Percentiles rank a stretch among this genome's conserved stretches.
Evolutionary conservation across 768 basidiomycete species (phyloP).

Genomic region (Xanthoconium purpureum): DNA sequence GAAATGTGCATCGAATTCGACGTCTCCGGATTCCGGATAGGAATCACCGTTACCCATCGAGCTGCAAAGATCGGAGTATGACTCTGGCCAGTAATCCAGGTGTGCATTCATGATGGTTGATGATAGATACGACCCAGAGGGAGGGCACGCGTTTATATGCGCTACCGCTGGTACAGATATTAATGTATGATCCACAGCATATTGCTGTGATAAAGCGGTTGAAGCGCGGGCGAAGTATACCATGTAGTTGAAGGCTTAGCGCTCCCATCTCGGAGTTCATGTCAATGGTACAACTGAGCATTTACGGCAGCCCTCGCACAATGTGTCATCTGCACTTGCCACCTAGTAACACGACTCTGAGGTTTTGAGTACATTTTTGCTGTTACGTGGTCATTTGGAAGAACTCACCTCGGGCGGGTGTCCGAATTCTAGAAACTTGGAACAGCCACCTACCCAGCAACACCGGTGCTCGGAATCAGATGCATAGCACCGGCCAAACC

Average conservation of each 20-base stretch:
- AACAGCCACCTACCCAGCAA: constrained; percentile 13
- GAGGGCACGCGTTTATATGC: constrained; percentile 13
- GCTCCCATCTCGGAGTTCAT: not conserved
- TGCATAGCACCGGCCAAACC: constrained; percentile 7
- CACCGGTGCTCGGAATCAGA: not conserved
- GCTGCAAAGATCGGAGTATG: constrained; percentile 1
- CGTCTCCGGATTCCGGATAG: not conserved
- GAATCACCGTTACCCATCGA: not conserved
- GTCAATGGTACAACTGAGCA: not conserved
- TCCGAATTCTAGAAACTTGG: constrained; percentile 20
- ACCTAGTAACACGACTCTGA: constrained; percentile 22
- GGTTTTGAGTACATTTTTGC: constrained; percentile 7
- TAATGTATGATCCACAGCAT: constrained; percentile 18
- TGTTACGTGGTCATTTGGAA: not conserved
- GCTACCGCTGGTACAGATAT: not conserved
- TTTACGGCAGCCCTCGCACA: constrained; percentile 4
- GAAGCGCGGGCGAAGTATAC: not conserved
- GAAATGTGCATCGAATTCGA: not conserved
- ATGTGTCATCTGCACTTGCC: not conserved
- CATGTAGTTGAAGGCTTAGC: not conserved
- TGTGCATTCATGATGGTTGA: constrained; percentile 15
- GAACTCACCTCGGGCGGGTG: not conserved
- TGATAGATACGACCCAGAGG: not conserved
- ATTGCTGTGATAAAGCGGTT: constrained; percentile 19
- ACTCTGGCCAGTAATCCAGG: constrained; percentile 1